These are phyloP conservation scores for Wickerhamiella bombiphila DNA, from an alignment of 805 yeast genomes.

Conservation along the genomic window DNA sequence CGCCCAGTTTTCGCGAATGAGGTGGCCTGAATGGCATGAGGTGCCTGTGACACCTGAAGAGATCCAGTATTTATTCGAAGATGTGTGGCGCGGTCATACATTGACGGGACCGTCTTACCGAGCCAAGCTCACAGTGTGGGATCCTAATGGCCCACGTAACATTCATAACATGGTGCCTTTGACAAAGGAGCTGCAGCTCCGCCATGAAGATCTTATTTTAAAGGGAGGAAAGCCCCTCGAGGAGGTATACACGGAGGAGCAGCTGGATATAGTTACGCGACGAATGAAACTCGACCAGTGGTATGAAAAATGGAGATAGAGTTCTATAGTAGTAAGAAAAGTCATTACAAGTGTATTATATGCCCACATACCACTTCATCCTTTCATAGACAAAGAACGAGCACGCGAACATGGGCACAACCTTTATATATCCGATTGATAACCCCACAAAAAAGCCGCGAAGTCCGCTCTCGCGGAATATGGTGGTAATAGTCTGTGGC, in stretches of 20 bases:
- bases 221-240: slow-evolving; percentile 47
- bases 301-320: slow-evolving; percentile 26
- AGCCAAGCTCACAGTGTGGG: slow-evolving; percentile 76
- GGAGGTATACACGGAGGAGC: slow-evolving; percentile 50
- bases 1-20: slow-evolving; percentile 73
- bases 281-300: slow-evolving; percentile 64
- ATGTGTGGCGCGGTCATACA: slow-evolving; percentile 83
- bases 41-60: slow-evolving; percentile 54
- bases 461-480: slow-evolving; percentile 61
- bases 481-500: slow-evolving; percentile 30
- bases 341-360: no score
- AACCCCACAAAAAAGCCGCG: slow-evolving; percentile 89
- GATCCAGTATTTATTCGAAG: slow-evolving; percentile 73
- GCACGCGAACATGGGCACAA: slow-evolving; percentile 94
- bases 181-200: slow-evolving; percentile 75
- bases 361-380: slow-evolving; percentile 54
- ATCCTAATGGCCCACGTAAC: slow-evolving; percentile 44
- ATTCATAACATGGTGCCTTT: slow-evolving; percentile 71
- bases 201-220: slow-evolving; percentile 64
- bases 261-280: slow-evolving; percentile 36
- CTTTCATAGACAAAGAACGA: slow-evolving; percentile 90
- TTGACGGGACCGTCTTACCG: slow-evolving; percentile 75
- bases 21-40: slow-evolving; percentile 48
- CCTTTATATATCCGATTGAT: slow-evolving; percentile 88
- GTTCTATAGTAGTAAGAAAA: not conserved